Percentiles rank a stretch among this genome's conserved stretches.
phyloP scores from a whole-genome alignment of 805 yeast genomes.

The Nakazawaea siamensis region DNA sequence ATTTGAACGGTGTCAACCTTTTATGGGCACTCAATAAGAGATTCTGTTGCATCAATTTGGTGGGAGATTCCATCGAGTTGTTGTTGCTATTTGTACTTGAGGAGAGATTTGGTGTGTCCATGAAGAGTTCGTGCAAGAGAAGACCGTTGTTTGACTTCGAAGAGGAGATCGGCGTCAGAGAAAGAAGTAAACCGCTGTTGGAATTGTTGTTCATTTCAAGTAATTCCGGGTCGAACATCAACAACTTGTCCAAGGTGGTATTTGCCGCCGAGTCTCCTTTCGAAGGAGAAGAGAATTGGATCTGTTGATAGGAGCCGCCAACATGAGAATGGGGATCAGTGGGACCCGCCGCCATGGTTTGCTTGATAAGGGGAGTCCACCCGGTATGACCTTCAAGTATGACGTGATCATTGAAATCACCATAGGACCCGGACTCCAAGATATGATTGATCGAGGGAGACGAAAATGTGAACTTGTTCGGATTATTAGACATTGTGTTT shows the following conservation, averaged over 20 bases:
- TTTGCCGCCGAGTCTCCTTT: slow-evolving; percentile 3
- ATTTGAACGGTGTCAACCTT: slow-evolving; percentile 5
- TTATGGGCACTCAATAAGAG: slow-evolving; percentile 3
- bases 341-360: background rate
- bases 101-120: slow-evolving; percentile 10
- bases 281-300: slow-evolving; percentile 8
- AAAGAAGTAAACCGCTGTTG: slow-evolving; percentile 3
- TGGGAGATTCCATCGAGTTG: slow-evolving; percentile 7
- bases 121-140: slow-evolving; percentile 8
- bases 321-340: background rate
- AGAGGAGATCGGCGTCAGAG: slow-evolving; percentile 7
- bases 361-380: slow-evolving; percentile 11
- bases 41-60: slow-evolving; percentile 8
- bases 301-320: background rate
- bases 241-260: slow-evolving; percentile 2
- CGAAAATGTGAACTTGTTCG: slow-evolving; percentile 6
- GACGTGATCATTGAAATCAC: background rate
- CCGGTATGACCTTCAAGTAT: slow-evolving; percentile 9
- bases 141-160: background rate
- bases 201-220: background rate
- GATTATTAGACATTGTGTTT: background rate
- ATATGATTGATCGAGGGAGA: slow-evolving; percentile 9
- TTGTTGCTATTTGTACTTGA: background rate
- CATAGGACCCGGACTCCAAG: slow-evolving; percentile 5
- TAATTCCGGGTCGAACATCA: slow-evolving; percentile 8